Evolutionary conservation across 2,329 filamentous ascomycete species (phyloP).

Genomic region (Ilyonectria destructans): DNA sequence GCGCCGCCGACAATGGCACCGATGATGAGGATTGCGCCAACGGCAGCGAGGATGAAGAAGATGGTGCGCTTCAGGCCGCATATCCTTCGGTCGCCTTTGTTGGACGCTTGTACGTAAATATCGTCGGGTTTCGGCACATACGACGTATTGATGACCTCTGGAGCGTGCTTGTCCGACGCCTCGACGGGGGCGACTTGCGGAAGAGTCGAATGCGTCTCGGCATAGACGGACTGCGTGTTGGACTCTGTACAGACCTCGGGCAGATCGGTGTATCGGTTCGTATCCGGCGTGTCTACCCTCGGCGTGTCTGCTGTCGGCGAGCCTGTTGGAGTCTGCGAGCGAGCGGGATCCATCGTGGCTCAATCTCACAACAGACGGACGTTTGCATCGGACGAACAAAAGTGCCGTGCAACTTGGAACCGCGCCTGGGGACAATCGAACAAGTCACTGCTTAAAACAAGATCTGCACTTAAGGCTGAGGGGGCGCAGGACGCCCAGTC

Average conservation of each 20-base stretch:
- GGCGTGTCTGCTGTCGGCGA: no score
- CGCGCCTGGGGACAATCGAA: no score
- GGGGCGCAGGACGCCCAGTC: no score
- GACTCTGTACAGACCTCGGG: background rate
- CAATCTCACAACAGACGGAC: no score
- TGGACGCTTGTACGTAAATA: background rate
- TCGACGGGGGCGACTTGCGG: background rate
- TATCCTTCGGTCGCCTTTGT: conserved; percentile 3
- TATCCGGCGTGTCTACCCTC: no score
- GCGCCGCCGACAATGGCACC: conserved; percentile 26
- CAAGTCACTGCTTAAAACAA: no score
- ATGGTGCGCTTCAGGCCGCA: conserved; percentile 20
- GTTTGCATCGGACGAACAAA: no score
- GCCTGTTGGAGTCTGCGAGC: no score
- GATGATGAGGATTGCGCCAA: conserved; percentile 8
- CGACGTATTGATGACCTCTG: background rate
- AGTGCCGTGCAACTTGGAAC: no score
- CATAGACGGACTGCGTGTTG: background rate
- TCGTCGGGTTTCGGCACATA: background rate
- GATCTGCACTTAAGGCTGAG: no score
- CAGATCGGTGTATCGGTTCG: background rate
- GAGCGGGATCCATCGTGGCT: no score
- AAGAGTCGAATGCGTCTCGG: background rate
- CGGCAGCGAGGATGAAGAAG: conserved; percentile 4
- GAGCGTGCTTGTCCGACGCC: background rate